Conservation (phyloP, 148 eudicot species). For the Rhododendron vialii region DNA sequence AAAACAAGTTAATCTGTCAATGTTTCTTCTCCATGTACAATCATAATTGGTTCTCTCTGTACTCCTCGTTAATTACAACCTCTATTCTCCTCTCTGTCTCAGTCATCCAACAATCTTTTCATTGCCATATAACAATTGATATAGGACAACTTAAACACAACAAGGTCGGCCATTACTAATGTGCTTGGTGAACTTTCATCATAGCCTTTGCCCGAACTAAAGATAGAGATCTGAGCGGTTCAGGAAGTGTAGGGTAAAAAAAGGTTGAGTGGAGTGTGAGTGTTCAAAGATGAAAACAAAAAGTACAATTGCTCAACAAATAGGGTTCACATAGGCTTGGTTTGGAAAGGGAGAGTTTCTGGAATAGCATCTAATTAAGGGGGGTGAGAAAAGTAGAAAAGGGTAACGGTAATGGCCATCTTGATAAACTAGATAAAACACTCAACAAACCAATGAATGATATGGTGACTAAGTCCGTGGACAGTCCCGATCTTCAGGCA, state of each 20-base stretch:
- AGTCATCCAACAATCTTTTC: neutral
- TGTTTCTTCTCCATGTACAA: neutral
- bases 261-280: neutral
- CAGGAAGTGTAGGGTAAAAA: neutral
- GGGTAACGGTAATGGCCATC: neutral
- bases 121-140: neutral
- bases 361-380: neutral
- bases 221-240: neutral
- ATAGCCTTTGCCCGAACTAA: neutral
- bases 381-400: neutral
- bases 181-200: neutral
- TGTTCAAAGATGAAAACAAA: neutral
- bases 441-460: neutral
- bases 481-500: neutral
- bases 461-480: neutral
- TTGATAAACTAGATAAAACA: neutral
- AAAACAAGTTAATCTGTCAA: neutral
- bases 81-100: neutral
- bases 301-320: neutral
- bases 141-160: neutral
- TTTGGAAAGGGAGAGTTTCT: neutral
- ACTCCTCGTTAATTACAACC: neutral
- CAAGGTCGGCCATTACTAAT: neutral
- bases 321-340: neutral
- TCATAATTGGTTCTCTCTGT: neutral